Conservation (phyloP, 306 rosid genomes). For the Notholithocarpus densiflorus region DNA sequence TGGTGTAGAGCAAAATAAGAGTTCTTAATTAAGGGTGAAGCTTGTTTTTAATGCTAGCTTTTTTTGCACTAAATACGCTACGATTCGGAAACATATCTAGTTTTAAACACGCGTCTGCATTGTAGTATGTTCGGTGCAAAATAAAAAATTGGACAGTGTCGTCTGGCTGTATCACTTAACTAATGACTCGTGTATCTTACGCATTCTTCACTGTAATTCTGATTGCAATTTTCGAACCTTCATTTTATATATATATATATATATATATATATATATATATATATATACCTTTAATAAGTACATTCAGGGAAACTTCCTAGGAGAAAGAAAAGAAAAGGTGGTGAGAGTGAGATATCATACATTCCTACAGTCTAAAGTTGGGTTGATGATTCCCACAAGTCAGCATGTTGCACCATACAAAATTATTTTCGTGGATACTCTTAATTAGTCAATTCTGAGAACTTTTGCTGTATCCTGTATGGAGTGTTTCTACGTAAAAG, state of each 20-base stretch:
- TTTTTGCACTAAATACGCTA: too few species aligned
- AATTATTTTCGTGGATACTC: neutral
- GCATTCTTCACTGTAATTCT: neutral
- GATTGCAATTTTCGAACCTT: neutral
- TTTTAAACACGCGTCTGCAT: too few species aligned
- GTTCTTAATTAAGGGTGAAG: too few species aligned
- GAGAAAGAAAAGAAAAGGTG: neutral
- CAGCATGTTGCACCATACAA: too few species aligned
- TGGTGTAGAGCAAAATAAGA: too few species aligned
- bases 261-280: too few species aligned
- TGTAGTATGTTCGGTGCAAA: too few species aligned
- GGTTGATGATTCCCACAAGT: neutral
- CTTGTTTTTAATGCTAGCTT: too few species aligned
- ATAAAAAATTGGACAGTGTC: neutral
- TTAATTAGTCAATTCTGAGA: neutral
- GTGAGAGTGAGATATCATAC: neutral
- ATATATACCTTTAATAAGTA: neutral
- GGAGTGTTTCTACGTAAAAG: neutral
- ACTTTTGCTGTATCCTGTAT: neutral
- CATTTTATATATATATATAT: neutral
- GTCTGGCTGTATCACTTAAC: too few species aligned
- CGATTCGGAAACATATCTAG: too few species aligned
- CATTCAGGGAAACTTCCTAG: neutral
- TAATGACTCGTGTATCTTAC: too few species aligned
- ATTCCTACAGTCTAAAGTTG: neutral